Base-by-base conservation (phyloP, 306 rosid species). In the Cicer cuneatum region DNA sequence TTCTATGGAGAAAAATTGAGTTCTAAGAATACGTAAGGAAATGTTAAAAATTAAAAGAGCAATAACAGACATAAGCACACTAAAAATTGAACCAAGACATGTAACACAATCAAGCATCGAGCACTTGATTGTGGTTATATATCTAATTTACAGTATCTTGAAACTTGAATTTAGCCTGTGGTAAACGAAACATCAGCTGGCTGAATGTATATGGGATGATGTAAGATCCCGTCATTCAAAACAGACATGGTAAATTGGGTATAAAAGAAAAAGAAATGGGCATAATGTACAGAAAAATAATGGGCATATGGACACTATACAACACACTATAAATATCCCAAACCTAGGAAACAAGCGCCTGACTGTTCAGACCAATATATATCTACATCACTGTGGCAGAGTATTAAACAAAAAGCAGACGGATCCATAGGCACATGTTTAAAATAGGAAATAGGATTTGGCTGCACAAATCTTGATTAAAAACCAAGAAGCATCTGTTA, bases 1-100 rank as follows among this genome's bases (percentile, higher is more conserved):
- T 80, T n/a, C 21, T 39, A 63, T 49, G 63, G 57, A 78, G 62
- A 53, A 67, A 11, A 51, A 35, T 48, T 45, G 67, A 78, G 70
- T 75, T 67, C 67, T 15, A 40, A 42, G 45, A 60, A 54, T 19
- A 35, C 51, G 57, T 15, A 69, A 13, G 57, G 21, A 58, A 74
- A 69, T 51, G 43, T 39, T 3, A 11, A 63, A 80, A 13, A 49
- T 4, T 58, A 29, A 67, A 40, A 68, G 57, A 40, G 65, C 29
- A 74, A 71, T 43, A 49, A 49, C 71, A 43, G 78, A 6, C 49
- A 61, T 42, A 65, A 38, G 66, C 61, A 39, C 42, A 65, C 54
- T 38, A 60, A 48, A 38, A 35, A 77, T 46, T 35, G 54, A 39
- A 77, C 41, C 68, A 52, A 54, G 51, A 53, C 41, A 33, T 59